Evolutionary conservation across 805 yeast species (phyloP).

Genomic region (Cyberlindnera xylosilytica): DNA sequence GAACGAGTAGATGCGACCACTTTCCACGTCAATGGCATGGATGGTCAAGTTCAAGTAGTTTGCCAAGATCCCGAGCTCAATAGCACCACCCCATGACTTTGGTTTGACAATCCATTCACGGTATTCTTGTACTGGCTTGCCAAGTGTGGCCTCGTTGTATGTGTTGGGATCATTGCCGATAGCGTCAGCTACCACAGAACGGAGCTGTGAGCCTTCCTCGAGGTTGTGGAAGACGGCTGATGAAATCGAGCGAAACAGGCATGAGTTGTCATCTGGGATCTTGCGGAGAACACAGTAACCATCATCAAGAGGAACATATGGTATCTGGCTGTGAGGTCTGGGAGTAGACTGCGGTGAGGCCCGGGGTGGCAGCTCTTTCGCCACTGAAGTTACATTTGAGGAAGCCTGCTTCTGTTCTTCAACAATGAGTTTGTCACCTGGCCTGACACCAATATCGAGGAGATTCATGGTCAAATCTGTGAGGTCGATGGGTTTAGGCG

Average conservation of each 20-base stretch:
- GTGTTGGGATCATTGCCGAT: slow-evolving; percentile 39
- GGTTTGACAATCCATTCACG: slow-evolving; percentile 56
- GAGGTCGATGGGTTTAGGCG: slow-evolving; percentile 47
- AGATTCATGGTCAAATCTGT: slow-evolving; percentile 26
- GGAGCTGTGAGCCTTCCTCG: slow-evolving; percentile 44
- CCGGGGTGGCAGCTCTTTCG: no score
- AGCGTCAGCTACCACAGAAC: slow-evolving; percentile 48
- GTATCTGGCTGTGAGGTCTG: slow-evolving; percentile 7
- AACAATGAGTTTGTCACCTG: slow-evolving; percentile 58
- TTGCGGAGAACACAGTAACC: slow-evolving; percentile 47
- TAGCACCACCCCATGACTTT: slow-evolving; percentile 82
- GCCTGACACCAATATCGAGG: slow-evolving; percentile 43
- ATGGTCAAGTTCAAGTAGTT: slow-evolving; percentile 49
- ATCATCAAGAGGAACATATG: slow-evolving; percentile 17
- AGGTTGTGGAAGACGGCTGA: slow-evolving; percentile 45
- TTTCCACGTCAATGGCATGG: slow-evolving; percentile 62
- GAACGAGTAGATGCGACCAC: slow-evolving; percentile 54
- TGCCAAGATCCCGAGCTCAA: slow-evolving; percentile 64
- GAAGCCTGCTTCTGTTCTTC: slow-evolving; percentile 17
- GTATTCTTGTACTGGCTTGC: slow-evolving; percentile 47
- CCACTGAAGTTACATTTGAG: no score
- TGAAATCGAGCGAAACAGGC: slow-evolving; percentile 65
- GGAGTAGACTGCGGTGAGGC: neutral
- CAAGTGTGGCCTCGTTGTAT: slow-evolving; percentile 58
- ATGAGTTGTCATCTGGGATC: slow-evolving; percentile 76